Conservation (phyloP, 768 basidiomycete genomes). For the Scleroderma bovista region DNA sequence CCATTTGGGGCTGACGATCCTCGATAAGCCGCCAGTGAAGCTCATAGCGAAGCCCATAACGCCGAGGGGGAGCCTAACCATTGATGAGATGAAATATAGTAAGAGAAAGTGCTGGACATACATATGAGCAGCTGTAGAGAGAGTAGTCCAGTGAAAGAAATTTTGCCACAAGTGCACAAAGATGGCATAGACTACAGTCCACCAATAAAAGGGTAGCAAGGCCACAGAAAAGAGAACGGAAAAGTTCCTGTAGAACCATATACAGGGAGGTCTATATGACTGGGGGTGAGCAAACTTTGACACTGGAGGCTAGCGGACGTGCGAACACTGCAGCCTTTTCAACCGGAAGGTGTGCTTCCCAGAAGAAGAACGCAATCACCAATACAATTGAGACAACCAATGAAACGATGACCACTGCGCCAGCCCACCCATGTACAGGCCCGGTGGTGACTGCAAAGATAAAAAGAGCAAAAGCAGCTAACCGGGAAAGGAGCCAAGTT, state of each 20-base stretch:
- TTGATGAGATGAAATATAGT: slow-evolving; percentile 1
- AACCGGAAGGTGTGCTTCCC: slow-evolving; percentile 38
- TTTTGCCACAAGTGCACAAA: slow-evolving; percentile 38
- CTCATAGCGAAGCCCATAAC: slow-evolving; percentile 32
- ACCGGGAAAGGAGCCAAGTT: not conserved
- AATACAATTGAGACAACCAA: slow-evolving; percentile 41
- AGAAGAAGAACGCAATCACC: slow-evolving; percentile 42
- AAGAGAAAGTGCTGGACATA: slow-evolving; percentile 12
- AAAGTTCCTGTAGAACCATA: slow-evolving; percentile 40
- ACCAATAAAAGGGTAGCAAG: slow-evolving; percentile 39
- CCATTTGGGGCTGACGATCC: slow-evolving; percentile 36
- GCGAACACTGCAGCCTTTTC: slow-evolving; percentile 40
- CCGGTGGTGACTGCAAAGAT: slow-evolving; percentile 43
- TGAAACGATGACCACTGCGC: slow-evolving; percentile 39
- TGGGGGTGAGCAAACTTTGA: not conserved
- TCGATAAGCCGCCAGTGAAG: slow-evolving; percentile 36
- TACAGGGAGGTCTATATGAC: slow-evolving; percentile 33
- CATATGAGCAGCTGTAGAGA: slow-evolving; percentile 37
- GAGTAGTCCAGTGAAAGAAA: slow-evolving; percentile 37
- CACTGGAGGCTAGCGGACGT: not conserved
- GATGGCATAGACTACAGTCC: slow-evolving; percentile 29
- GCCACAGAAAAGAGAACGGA: slow-evolving; percentile 33
- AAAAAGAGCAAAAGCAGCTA: slow-evolving; percentile 35
- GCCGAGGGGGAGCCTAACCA: slow-evolving; percentile 38
- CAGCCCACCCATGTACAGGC: slow-evolving; percentile 45